Conservation (phyloP, 2,329 filamentous ascomycete genomes). For the Alternaria rosae region DNA sequence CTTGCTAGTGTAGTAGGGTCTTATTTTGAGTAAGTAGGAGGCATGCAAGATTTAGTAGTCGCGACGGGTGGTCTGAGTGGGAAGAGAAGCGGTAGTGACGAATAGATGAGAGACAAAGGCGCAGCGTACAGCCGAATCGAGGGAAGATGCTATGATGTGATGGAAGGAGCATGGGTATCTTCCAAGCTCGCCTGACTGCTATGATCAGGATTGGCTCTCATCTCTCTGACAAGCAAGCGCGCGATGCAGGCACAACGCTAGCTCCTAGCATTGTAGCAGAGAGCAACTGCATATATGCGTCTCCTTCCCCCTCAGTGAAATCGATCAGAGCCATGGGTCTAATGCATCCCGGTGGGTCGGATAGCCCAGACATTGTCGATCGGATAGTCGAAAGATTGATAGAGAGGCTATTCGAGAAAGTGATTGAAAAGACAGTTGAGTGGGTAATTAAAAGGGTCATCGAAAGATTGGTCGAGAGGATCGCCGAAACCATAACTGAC, state of each 20-base stretch:
- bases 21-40: not conserved
- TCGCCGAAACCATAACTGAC: not conserved
- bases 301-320: not conserved
- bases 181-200: no score
- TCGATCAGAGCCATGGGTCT: not conserved
- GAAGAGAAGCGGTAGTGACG: no score
- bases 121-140: accelerated
- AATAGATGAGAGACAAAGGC: not conserved
- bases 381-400: not conserved
- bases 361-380: not conserved
- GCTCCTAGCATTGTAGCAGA: not conserved
- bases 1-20: not conserved
- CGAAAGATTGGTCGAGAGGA: not conserved
- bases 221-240: no score
- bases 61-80: not conserved
- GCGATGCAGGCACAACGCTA: not conserved
- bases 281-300: not conserved
- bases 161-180: not conserved
- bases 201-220: no score
- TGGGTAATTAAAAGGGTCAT: not conserved
- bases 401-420: not conserved
- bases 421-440: not conserved
- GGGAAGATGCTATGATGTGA: not conserved
- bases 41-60: not conserved
- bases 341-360: not conserved